A percentile compares a stretch with the other conserved stretches of the same genome.
These are phyloP conservation scores for Bryopsis sp. DNA, from an alignment of 139 green algal genomes.

Conservation along the genomic window DNA sequence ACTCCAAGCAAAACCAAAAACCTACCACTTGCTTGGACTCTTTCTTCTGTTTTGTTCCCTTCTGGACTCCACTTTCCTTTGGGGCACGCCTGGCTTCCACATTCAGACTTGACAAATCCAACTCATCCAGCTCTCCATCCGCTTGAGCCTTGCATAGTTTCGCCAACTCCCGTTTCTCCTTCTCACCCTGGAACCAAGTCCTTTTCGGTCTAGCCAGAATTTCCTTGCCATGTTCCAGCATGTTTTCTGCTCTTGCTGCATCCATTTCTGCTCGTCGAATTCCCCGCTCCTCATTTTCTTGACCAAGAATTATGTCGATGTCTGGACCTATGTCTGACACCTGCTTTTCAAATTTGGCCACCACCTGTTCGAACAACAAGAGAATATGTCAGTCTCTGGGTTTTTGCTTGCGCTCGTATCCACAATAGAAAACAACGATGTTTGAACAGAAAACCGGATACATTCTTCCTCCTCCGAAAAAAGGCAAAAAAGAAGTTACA, in stretches of 20 bases:
- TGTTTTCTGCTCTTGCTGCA: constrained; percentile 51
- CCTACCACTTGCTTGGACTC: no score
- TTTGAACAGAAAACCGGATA: no score
- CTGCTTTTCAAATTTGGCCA: no score
- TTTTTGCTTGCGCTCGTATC: no score
- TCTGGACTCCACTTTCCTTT: not conserved
- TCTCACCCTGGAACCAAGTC: constrained; percentile 87
- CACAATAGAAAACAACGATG: no score
- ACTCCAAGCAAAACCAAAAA: not conserved
- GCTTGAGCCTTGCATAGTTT: not conserved
- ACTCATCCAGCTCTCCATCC: constrained; percentile 1
- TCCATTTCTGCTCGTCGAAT: constrained; percentile 90
- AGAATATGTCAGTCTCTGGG: no score
- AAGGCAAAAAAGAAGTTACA: no score
- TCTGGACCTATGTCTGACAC: not conserved
- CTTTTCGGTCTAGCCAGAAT: constrained; percentile 74
- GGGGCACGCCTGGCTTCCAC: not conserved
- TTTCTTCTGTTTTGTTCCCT: no score
- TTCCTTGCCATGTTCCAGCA: constrained; percentile 88
- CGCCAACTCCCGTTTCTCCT: constrained; percentile 42
- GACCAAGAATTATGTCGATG: constrained; percentile 11
- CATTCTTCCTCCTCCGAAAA: no score
- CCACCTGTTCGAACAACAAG: no score
- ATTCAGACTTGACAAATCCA: no score
- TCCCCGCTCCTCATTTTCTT: constrained; percentile 37